These are phyloP conservation scores for Punica granatum DNA, from an alignment of 345 rosid genomes.

Conservation along the genomic window DNA sequence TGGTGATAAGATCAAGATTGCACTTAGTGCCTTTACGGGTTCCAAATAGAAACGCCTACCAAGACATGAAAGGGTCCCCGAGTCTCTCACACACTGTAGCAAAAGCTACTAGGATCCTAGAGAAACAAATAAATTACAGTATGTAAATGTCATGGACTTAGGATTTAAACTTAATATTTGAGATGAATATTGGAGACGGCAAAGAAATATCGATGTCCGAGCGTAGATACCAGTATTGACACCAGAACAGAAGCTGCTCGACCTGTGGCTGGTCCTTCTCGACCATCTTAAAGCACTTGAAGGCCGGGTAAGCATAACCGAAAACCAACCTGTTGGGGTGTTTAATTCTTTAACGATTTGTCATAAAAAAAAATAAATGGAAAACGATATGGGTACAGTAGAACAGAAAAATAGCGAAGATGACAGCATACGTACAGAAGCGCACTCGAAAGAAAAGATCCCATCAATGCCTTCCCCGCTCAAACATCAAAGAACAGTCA, in stretches of 20 bases:
- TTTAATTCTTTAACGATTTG: background rate
- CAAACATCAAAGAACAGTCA: background rate
- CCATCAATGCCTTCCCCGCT: conserved; percentile 15
- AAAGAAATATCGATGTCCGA: too few relatives aligned
- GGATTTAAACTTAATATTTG: background rate
- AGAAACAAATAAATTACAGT: background rate
- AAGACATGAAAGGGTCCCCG: conserved; percentile 62
- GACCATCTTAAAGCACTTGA: conserved; percentile 61
- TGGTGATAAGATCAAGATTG: background rate
- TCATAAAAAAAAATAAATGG: background rate
- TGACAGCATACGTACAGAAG: conserved; percentile 18
- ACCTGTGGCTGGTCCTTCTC: conserved; percentile 45
- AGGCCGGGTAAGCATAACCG: conserved; percentile 80
- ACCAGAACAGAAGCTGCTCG: conserved; percentile 66
- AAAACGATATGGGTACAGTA: background rate
- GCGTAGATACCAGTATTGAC: conserved; percentile 61
- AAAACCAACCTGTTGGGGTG: conserved; percentile 39
- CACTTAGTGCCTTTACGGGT: background rate
- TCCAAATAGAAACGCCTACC: conserved; percentile 23
- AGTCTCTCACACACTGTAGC: conserved; percentile 62
- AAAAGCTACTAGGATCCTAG: conserved; percentile 73
- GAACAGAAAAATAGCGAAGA: too few relatives aligned
- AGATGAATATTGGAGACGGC: background rate
- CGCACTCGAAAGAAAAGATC: conserved; percentile 35
- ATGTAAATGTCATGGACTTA: background rate